Base-by-base conservation (phyloP, 2,329 filamentous ascomycete species). In the Fusarium sp. region DNA sequence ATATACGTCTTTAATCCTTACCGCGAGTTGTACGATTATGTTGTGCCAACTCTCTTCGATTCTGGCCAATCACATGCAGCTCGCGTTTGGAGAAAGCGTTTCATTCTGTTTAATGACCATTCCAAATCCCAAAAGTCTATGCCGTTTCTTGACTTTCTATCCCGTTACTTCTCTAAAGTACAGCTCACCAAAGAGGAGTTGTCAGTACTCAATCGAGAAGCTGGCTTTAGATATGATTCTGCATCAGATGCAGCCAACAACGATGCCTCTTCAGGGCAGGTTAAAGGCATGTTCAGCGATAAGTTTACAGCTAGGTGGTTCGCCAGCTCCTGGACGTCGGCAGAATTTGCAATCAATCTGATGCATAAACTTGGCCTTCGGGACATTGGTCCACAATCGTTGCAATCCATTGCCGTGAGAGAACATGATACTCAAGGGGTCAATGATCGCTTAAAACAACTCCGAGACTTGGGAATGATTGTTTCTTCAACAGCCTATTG, bases 281-380 rank as follows among this genome's bases (percentile, higher is more conserved):
- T 60, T 24, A 70, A 65, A 59, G 69, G 75, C 22, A 72, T 70
- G 20, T 77, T 75, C 37, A 76, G 74, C 44, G 79, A 80, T 51
- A 73, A 89, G 67, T 91, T 97, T 30, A 91, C 92, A 20, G 92
- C 94, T n/a, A 88, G 90, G 68, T 89, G 94, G 82, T 94, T 97
- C 77, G 94, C 94, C 12, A 90, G 85, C 61, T 82, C 81, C 20
- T 92, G 92, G 78, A 86, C 96, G 24, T 88, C 90, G 2, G 83
- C 94, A 12, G 89, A 94, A 59, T 87, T 91, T 70, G 88, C 93
- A 27, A 88, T 97, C 57, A 87, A 87, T 34, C 86, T 92, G 9
- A 82, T 96, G 20, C 84, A 87, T 59, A 88, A 92, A 73, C 87
- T 97, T 54, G 92, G 92, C 4, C 83, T 97, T 7, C 84, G 88